These are phyloP conservation scores for Candolleomyces eurysporus DNA, from an alignment of 768 basidiomycete species.

Conservation along the genomic window DNA sequence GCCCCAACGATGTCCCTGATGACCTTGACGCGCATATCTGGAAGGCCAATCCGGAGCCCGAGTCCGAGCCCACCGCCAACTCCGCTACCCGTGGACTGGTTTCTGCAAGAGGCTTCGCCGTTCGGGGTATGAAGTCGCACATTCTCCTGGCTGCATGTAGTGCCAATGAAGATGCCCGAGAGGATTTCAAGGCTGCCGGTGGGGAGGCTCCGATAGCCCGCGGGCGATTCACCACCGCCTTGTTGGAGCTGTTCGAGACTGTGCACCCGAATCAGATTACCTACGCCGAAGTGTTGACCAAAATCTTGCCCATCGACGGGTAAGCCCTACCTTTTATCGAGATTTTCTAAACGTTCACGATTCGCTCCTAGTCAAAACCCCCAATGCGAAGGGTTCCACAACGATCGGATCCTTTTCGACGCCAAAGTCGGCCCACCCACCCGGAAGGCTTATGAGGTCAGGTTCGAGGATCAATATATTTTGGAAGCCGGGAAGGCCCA, in stretches of 20 bases:
- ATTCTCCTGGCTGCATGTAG: slow-evolving; percentile 44
- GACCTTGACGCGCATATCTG: slow-evolving; percentile 25
- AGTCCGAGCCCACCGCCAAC: too few species aligned
- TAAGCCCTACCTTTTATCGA: slow-evolving; percentile 1
- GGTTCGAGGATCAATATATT: background rate
- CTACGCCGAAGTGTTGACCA: slow-evolving; percentile 32
- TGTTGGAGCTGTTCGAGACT: slow-evolving; percentile 23
- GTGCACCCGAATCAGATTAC: slow-evolving; percentile 24
- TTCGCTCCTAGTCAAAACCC: slow-evolving; percentile 14
- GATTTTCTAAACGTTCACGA: background rate
- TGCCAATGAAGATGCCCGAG: slow-evolving; percentile 28
- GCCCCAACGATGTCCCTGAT: slow-evolving; percentile 8
- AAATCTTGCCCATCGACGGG: slow-evolving; percentile 24
- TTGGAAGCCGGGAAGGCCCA: slow-evolving; percentile 13
- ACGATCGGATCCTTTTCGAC: slow-evolving; percentile 7
- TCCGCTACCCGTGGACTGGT: background rate
- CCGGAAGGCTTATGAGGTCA: background rate
- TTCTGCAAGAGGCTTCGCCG: slow-evolving; percentile 10
- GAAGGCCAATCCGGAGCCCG: too few species aligned
- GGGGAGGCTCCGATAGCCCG: background rate
- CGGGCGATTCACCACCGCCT: slow-evolving; percentile 29
- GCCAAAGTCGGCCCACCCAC: background rate
- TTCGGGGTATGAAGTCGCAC: slow-evolving; percentile 31
- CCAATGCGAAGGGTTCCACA: slow-evolving; percentile 13
- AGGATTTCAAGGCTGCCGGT: background rate